These are phyloP conservation scores for Leccinum fuscescens DNA, from an alignment of 1,284 basidiomycete species.

Conservation along the genomic window DNA sequence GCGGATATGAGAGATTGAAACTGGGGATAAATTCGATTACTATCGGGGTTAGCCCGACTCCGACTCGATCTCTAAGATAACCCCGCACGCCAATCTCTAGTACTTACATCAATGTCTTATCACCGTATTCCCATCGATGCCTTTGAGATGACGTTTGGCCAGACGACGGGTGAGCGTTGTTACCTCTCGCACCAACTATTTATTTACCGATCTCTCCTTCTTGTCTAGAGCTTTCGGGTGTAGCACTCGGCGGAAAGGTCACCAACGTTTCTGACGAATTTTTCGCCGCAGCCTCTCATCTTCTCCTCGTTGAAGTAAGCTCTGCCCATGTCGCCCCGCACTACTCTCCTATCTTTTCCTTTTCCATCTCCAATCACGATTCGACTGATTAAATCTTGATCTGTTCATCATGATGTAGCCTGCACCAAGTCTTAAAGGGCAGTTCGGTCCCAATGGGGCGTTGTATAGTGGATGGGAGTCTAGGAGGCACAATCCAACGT, in stretches of 20 bases:
- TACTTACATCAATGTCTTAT: conserved; percentile 20
- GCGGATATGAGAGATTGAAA: background rate
- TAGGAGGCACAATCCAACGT: conserved; percentile 81
- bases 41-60: background rate
- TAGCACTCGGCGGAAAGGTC: conserved; percentile 78
- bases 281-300: conserved; percentile 85
- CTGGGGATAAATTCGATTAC: background rate
- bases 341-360: background rate
- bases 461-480: conserved; percentile 95
- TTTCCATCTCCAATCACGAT: background rate
- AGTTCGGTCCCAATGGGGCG: conserved; percentile 95
- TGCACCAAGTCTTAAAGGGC: conserved; percentile 82
- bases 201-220: background rate
- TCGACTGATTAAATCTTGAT: background rate
- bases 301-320: conserved; percentile 79
- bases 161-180: conserved; percentile 39
- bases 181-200: background rate
- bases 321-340: background rate
- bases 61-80: background rate
- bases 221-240: conserved; percentile 81
- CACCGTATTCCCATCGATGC: conserved; percentile 18
- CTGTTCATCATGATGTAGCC: conserved; percentile 46
- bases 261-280: conserved; percentile 90
- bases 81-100: background rate
- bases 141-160: conserved; percentile 45